Percentiles rank a stretch among this genome's conserved stretches.
Conservation (phyloP, 2,329 filamentous ascomycete species). For the Didymella glomerata region DNA sequence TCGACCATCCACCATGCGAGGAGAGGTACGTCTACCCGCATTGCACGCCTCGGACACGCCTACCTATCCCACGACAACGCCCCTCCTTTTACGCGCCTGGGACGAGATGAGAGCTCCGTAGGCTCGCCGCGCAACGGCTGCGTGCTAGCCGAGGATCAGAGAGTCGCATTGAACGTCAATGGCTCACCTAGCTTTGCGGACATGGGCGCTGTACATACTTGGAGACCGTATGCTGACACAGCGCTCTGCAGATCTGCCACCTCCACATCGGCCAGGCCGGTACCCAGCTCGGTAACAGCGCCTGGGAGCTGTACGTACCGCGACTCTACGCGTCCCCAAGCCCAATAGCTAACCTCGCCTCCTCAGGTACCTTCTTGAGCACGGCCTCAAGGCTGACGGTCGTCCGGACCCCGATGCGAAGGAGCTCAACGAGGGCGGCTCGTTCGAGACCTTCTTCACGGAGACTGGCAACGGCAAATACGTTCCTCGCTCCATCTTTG, state of each 20-base stretch:
- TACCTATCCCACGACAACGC: constrained; percentile 8
- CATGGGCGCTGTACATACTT: not conserved
- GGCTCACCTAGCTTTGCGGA: not conserved
- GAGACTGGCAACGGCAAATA: constrained; percentile 77
- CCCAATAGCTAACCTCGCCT: constrained; percentile 28
- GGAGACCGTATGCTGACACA: constrained; percentile 25
- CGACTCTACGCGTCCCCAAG: constrained; percentile 18
- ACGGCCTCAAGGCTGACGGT: constrained; percentile 72
- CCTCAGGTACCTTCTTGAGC: constrained; percentile 75
- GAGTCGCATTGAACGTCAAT: constrained; percentile 13
- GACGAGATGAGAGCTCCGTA: constrained; percentile 17
- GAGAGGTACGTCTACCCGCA: constrained; percentile 48
- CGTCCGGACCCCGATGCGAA: constrained; percentile 68
- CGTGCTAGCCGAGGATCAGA: constrained; percentile 12
- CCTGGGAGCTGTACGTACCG: constrained; percentile 74
- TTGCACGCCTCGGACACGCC: constrained; percentile 38
- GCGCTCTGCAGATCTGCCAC: constrained; percentile 65
- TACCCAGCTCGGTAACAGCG: constrained; percentile 77
- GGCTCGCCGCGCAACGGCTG: constrained; percentile 8
- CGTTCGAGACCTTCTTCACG: constrained; percentile 77
- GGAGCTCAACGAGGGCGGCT: constrained; percentile 68
- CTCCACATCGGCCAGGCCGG: constrained; percentile 76
- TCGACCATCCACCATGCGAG: constrained; percentile 49
- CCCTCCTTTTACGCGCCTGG: constrained; percentile 21
- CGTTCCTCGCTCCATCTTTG: constrained; percentile 75